These are phyloP conservation scores for Mortierella sp. DNA, from an alignment of 371 early-diverging fungal species.

Conservation along the genomic window DNA sequence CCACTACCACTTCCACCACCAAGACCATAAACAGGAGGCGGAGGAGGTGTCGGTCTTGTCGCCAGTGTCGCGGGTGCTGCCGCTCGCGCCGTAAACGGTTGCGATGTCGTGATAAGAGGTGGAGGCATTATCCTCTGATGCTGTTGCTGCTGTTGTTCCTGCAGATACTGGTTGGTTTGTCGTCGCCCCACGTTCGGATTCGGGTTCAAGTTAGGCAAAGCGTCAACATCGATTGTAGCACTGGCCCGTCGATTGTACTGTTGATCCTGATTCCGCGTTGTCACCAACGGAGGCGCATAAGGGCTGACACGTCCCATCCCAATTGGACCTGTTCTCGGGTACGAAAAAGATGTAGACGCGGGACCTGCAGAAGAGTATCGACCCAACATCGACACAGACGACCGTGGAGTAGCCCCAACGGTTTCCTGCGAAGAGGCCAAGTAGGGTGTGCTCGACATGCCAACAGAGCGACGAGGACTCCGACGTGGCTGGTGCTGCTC, in stretches of 20 bases:
- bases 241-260: neutral
- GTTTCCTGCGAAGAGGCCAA: neutral
- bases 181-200: neutral
- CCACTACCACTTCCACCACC: neutral
- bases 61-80: neutral
- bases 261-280: neutral
- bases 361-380: neutral
- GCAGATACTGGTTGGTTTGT: neutral
- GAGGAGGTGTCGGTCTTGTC: neutral
- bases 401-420: neutral
- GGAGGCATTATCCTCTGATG: neutral
- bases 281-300: neutral
- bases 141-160: neutral
- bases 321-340: neutral
- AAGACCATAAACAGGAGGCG: neutral
- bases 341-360: neutral
- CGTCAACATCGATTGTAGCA: neutral
- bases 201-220: neutral
- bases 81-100: neutral
- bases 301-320: neutral
- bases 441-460: neutral
- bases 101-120: neutral
- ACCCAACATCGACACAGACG: neutral
- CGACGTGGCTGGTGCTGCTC: conserved; percentile 2
- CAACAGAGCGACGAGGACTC: neutral